A percentile compares a stretch with the other conserved stretches of the same genome.
These are phyloP conservation scores for Yamadazyma triangularis DNA, from an alignment of 1,139 yeast species.

Conservation along the genomic window DNA sequence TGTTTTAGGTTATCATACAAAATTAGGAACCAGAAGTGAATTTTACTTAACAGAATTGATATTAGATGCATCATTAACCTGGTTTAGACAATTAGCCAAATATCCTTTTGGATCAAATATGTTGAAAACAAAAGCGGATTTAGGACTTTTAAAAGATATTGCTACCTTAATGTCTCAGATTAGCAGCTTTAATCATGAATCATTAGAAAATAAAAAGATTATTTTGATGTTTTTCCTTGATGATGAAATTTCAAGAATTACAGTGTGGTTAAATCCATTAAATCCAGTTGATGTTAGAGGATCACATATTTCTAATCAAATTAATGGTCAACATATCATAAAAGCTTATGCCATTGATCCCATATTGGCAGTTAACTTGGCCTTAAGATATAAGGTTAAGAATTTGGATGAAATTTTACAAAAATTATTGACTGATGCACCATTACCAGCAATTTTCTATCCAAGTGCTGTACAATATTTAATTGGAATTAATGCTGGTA, in stretches of 20 bases:
- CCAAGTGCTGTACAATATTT: constrained; percentile 64
- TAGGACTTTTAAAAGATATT: constrained; percentile 51
- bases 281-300: constrained; percentile 43
- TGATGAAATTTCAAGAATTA: constrained; percentile 68
- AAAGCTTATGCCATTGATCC: constrained; percentile 71
- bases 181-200: constrained; percentile 16
- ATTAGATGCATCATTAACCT: constrained; percentile 64
- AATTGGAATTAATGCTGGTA: constrained; percentile 42
- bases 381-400: constrained; percentile 50
- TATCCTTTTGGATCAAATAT: constrained; percentile 87
- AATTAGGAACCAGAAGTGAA: constrained; percentile 44
- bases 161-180: constrained; percentile 29
- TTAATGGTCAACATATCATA: constrained; percentile 32
- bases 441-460: constrained; percentile 56
- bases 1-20: constrained; percentile 53
- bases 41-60: constrained; percentile 46
- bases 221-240: constrained; percentile 60
- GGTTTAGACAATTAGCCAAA: constrained; percentile 65
- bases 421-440: constrained; percentile 47
- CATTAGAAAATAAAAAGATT: constrained; percentile 42
- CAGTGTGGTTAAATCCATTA: constrained; percentile 78
- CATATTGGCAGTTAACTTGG: constrained; percentile 66
- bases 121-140: constrained; percentile 67
- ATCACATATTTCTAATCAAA: constrained; percentile 24
- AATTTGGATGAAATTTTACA: constrained; percentile 43